Percentiles rank a stretch among this genome's conserved stretches.
phyloP scores from a whole-genome alignment of 2,329 filamentous ascomycete species.

The Fusarium nisikadoi region DNA sequence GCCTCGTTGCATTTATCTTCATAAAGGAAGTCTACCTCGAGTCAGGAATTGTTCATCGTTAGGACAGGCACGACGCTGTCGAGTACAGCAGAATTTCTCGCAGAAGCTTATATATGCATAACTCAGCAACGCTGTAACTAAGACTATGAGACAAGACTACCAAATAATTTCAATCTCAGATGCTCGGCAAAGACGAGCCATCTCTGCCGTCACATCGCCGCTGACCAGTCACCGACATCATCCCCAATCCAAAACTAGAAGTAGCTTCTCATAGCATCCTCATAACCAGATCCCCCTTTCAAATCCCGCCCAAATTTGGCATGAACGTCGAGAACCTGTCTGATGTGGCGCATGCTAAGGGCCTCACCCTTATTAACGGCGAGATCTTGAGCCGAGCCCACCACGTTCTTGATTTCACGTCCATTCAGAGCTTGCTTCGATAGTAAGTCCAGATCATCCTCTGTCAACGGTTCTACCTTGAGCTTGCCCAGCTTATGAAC shows the following conservation, averaged over 20 bases:
- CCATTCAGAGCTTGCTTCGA: constrained; percentile 72
- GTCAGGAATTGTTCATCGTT: background rate
- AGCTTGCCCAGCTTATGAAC: constrained; percentile 73
- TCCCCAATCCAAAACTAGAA: constrained; percentile 53
- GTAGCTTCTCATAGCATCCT: constrained; percentile 87
- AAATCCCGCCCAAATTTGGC: constrained; percentile 86
- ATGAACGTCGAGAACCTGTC: constrained; percentile 83
- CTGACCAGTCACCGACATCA: background rate
- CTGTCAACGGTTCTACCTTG: constrained; percentile 68
- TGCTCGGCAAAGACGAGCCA: background rate
- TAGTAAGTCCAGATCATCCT: constrained; percentile 74
- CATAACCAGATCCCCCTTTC: constrained; percentile 81
- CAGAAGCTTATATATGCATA: background rate
- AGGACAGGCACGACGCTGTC: background rate
- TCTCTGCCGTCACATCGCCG: background rate
- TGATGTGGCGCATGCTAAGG: constrained; percentile 82
- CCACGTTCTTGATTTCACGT: constrained; percentile 86
- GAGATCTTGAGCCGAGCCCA: constrained; percentile 83
- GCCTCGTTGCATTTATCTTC: background rate
- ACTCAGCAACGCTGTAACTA: background rate
- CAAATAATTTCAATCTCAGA: background rate
- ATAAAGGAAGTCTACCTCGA: background rate
- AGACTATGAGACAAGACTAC: background rate
- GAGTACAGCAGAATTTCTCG: background rate
- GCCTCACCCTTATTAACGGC: constrained; percentile 78